phyloP scores from a whole-genome alignment of 2,329 filamentous ascomycete genomes.

The Fusarium beomiforme region DNA sequence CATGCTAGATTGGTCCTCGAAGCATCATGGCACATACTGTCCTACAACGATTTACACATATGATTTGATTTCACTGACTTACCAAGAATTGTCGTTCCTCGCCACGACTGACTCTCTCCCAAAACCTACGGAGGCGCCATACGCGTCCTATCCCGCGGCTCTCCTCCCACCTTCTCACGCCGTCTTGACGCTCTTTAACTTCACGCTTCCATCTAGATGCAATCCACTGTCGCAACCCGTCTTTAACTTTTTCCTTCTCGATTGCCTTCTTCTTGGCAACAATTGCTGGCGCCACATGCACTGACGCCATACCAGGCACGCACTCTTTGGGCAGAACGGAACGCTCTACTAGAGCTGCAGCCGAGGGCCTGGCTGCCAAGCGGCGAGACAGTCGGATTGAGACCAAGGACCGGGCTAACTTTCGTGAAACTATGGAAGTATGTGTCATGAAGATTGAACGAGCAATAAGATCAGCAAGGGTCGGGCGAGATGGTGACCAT shows the following conservation, averaged over 20 bases:
- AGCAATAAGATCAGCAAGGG: constrained; percentile 68
- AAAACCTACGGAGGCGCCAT: constrained; percentile 71
- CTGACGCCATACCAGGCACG: constrained; percentile 56
- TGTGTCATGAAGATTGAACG: constrained; percentile 74
- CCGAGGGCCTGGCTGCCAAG: constrained; percentile 67
- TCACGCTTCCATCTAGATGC: constrained; percentile 66
- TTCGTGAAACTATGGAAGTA: constrained; percentile 71
- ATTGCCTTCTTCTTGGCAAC: constrained; percentile 71
- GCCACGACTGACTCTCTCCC: constrained; percentile 67
- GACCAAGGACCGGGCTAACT: constrained; percentile 70
- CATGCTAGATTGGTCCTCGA: not conserved
- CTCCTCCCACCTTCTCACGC: constrained; percentile 60
- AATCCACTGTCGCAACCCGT: constrained; percentile 72
- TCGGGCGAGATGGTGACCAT: constrained; percentile 65
- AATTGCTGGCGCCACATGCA: constrained; percentile 65
- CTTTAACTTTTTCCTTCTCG: constrained; percentile 74
- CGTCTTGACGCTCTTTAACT: constrained; percentile 60
- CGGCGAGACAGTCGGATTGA: constrained; percentile 72
- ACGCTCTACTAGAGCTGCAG: constrained; percentile 68
- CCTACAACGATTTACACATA: constrained; percentile 1
- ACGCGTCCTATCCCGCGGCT: constrained; percentile 64
- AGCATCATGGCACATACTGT: not conserved
- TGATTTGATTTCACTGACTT: constrained; percentile 23
- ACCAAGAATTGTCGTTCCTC: constrained; percentile 41
- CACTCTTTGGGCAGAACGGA: constrained; percentile 74